Evolutionary conservation across 495 filamentous ascomycete species (phyloP), one percentile per base, ranked within the genome.

Genomic region (Neurospora intermedia): DNA sequence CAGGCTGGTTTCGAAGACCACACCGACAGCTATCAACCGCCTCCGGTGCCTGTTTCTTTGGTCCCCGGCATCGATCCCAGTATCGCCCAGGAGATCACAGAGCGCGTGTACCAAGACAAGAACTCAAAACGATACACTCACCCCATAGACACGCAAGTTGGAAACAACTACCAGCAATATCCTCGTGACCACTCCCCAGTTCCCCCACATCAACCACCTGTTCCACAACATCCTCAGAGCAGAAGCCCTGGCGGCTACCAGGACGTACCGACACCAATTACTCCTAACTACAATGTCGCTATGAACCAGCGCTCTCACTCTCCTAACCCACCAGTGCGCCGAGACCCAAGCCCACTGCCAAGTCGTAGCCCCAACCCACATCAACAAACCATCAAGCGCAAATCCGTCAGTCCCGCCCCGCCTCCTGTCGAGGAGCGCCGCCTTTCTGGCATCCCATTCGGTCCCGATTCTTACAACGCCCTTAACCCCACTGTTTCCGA

Each of bases 391-490:
- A 89, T 90, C 41, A 85, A 85, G 43, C 87, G 92, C 31, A 95
- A 96, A 78, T 94, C 93, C 2, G 85, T 94, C 62, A 94, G 91
- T 77, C 92, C 93, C 1, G 86, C 87, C 11, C 93, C 93, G 5
- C 82, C 83, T 2, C 83, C 88, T n/a, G 81, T 84, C 11, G 84
- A 86, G 45, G 82, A 82, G 45, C 85, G 86, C 69, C 81, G 85
- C 31, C 79, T 87, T 1, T 91, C 91, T 0, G 89, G 87, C 11
- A 84, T 92, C 23, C 94, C 96, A 0, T 98, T 97, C 77, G 92
- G 91, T 20, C 96, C 96, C 0, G 96, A 98, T 78, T 93, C 92
- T 18, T 98, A 93, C 78, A 89, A 94, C 71, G 85, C 86, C 1
- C 85, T 93, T 78, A 94, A 95, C 75, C 92, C 92, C 31, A 78